Percentiles rank a stretch among this genome's conserved stretches.
phyloP scores from a whole-genome alignment of 139 green algal genomes.

The Chlamydomonas sp. region DNA sequence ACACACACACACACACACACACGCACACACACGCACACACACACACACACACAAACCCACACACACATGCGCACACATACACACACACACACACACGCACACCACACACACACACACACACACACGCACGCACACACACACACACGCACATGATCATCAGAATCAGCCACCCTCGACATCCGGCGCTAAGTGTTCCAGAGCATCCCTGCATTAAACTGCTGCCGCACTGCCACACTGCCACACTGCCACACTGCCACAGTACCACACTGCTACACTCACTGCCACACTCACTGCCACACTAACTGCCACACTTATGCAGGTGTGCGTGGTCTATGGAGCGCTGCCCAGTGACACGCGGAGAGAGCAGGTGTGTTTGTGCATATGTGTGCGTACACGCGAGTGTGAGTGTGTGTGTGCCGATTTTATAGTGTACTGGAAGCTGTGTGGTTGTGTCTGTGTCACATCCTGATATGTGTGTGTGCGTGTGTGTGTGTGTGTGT shows the following conservation, averaged over 20 bases:
- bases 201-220: not conserved
- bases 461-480: not conserved
- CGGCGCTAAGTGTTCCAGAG: not conserved
- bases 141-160: too few relatives aligned
- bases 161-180: too few relatives aligned
- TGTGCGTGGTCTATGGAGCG: slow-evolving; percentile 25
- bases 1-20: too few relatives aligned
- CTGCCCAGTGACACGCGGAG: slow-evolving; percentile 25
- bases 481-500: not conserved
- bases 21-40: too few relatives aligned
- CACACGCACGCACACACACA: too few relatives aligned
- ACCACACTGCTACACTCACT: not conserved
- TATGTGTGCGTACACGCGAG: not conserved
- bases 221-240: not conserved
- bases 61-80: too few relatives aligned
- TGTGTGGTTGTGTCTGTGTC: not conserved
- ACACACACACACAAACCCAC: too few relatives aligned
- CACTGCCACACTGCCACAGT: not conserved
- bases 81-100: too few relatives aligned
- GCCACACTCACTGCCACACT: too few relatives aligned
- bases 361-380: slow-evolving; percentile 32
- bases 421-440: not conserved
- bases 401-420: not conserved
- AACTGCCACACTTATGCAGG: not conserved
- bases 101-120: too few relatives aligned